phyloP scores from a whole-genome alignment of 169 alveolate genomes.

The Plasmodium gonderi region DNA sequence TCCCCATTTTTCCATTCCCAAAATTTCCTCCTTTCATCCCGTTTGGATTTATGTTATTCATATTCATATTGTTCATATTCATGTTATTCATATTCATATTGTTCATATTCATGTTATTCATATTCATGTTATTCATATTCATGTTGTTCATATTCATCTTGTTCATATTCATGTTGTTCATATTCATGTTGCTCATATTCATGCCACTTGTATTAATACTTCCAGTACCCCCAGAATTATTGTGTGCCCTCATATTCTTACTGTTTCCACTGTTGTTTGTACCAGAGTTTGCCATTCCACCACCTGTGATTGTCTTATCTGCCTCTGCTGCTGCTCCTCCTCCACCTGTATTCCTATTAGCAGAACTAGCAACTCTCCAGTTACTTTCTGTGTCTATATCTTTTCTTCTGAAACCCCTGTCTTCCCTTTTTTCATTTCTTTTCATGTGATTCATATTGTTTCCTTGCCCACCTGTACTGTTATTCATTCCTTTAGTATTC shows the following conservation, averaged over 20 bases:
- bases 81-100: background rate
- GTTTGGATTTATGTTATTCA: background rate
- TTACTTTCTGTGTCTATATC: slow-evolving; percentile 42
- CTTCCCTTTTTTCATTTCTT: slow-evolving; percentile 61
- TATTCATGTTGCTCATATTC: background rate
- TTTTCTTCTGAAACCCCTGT: slow-evolving; percentile 21
- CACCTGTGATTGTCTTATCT: background rate
- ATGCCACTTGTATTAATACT: too few relatives aligned
- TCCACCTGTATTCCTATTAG: background rate
- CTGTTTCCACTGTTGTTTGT: background rate
- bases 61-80: background rate
- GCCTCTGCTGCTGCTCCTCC: background rate
- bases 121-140: background rate
- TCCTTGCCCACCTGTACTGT: slow-evolving; percentile 3
- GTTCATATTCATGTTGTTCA: background rate
- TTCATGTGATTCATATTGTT: slow-evolving; percentile 20
- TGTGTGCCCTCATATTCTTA: background rate
- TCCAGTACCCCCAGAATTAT: background rate
- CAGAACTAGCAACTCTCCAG: slow-evolving; percentile 27
- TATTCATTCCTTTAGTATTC: background rate
- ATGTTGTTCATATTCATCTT: background rate
- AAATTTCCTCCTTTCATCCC: background rate
- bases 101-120: background rate
- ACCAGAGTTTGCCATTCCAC: background rate
- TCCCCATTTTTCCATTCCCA: slow-evolving; percentile 1